Percentiles rank a stretch among this genome's conserved stretches.
These are phyloP conservation scores for Aquilaria agallochum DNA, from an alignment of 441 rosid genomes.

Conservation along the genomic window DNA sequence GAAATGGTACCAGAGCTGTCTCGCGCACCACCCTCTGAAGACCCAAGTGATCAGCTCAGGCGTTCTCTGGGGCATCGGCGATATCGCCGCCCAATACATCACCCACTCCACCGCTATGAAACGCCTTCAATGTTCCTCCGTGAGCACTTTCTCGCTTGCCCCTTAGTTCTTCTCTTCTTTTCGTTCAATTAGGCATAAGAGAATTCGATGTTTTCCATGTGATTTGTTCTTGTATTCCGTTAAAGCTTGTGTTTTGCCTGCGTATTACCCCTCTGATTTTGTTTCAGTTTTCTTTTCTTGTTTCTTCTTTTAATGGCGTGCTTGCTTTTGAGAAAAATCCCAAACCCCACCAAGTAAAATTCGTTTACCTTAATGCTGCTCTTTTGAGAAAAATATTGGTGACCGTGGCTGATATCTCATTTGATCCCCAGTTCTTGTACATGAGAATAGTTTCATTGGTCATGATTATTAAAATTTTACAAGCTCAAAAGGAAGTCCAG, in stretches of 20 bases:
- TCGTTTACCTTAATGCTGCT: too few relatives aligned
- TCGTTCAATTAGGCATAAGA: neutral
- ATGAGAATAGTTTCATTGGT: too few relatives aligned
- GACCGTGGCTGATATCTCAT: too few relatives aligned
- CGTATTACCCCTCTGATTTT: neutral
- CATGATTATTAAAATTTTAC: too few relatives aligned
- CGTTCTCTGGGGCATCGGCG: constrained; percentile 86
- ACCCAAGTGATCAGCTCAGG: constrained; percentile 93
- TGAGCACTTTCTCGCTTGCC: constrained; percentile 16
- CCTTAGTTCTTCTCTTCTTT: constrained; percentile 3
- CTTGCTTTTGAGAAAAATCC: too few relatives aligned
- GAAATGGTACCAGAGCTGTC: constrained; percentile 86
- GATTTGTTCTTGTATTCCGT: too few relatives aligned
- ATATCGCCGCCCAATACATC: constrained; percentile 88
- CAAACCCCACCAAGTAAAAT: too few relatives aligned
- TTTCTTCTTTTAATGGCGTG: too few relatives aligned
- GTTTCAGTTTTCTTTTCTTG: neutral
- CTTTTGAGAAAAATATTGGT: too few relatives aligned
- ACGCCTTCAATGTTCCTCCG: constrained; percentile 32
- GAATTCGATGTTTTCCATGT: too few relatives aligned
- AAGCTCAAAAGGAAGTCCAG: too few relatives aligned
- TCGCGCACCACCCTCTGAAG: constrained; percentile 70
- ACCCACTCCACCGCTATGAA: constrained; percentile 68
- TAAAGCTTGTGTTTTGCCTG: constrained; percentile 9
- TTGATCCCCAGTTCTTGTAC: too few relatives aligned